Evolutionary conservation across 768 basidiomycete genomes (phyloP), one percentile per base, ranked within the genome.

Genomic region (Leccinellum luteum): DNA sequence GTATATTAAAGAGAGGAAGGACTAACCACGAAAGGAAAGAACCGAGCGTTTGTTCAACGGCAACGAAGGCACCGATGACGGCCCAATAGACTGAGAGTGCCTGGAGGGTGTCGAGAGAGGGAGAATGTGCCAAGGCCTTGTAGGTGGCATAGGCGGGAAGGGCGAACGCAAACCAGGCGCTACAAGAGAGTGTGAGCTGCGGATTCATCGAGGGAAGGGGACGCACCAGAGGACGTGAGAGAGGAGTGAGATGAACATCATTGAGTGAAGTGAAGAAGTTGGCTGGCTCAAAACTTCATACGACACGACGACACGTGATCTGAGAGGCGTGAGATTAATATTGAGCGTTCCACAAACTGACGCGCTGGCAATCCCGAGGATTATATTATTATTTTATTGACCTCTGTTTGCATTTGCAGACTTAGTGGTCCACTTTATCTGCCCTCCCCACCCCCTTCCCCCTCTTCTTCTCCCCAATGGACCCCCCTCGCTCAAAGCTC

Each of bases 101-200:
- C 61, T 84, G 81, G 55, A 87, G 71, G 31, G 84, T 79, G 28
- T 84, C 83, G 32, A 73, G 63, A 66, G 80, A 57, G 12, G 84
- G 82, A 48, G 78, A 75, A 52, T 78, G 81, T 0, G 81, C 76
- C 30, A 89, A 73, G 12, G 85, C 83, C 70, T 90, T 89, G 79
- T 80, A 87, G 9, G 87, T 88, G 3, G 79, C 73, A 62, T 81
- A 89, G 59, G 76, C 78, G 0, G 88, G 88, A 5, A 89, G 72
- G 1, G 84, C 74, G 66, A 87, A 85, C 0, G 83, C 85, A 61
- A 89, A 87, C 85, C 85, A 89, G 50, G 85, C 85, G 67, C 86
- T 87, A 38, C 0, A 32, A 45, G 5, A 45, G 5, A 8, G 52
- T 6, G 15, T 57, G 48, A 15, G 57, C 0, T 10, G 31, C 10